A percentile compares a stretch with the other conserved stretches of the same genome.
Conservation (phyloP, 371 early-diverging fungal genomes). For the Circinella umbellata region DNA sequence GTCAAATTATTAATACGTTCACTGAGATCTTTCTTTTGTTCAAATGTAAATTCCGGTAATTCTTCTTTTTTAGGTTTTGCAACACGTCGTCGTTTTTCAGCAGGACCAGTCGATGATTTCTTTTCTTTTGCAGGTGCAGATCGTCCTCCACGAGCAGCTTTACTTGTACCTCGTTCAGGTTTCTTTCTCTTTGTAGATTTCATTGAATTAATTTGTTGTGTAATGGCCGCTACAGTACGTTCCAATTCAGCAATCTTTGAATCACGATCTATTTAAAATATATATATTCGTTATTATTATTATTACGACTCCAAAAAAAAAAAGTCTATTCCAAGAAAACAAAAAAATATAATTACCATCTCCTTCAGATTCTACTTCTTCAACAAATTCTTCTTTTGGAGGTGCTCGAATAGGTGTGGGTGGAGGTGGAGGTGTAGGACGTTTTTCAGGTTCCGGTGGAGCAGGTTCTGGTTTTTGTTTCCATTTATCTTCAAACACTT, state of each 20-base stretch:
- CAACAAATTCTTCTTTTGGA: constrained; percentile 17
- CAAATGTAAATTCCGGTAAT: constrained; percentile 75
- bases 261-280: constrained; percentile 15
- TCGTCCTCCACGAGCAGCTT: not conserved
- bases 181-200: constrained; percentile 64
- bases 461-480: constrained; percentile 57
- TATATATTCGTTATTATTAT: no score
- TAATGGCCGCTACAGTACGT: constrained; percentile 29
- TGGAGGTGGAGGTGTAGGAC: constrained; percentile 9
- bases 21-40: constrained; percentile 90
- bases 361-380: constrained; percentile 17
- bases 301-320: no score
- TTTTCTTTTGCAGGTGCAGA: constrained; percentile 14
- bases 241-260: constrained; percentile 32
- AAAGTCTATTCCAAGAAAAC: no score
- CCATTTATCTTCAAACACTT: constrained; percentile 89
- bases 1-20: constrained; percentile 80
- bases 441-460: constrained; percentile 19
- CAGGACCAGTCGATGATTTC: constrained; percentile 14
- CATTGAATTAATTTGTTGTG: constrained; percentile 58
- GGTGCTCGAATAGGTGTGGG: not conserved
- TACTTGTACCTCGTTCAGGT: constrained; percentile 19
- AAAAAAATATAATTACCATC: no score
- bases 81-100: constrained; percentile 30
- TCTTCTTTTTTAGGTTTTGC: constrained; percentile 42